Base-by-base conservation (phyloP, 2,329 filamentous ascomycete genomes). In the Tolypocladium inflatum region DNA sequence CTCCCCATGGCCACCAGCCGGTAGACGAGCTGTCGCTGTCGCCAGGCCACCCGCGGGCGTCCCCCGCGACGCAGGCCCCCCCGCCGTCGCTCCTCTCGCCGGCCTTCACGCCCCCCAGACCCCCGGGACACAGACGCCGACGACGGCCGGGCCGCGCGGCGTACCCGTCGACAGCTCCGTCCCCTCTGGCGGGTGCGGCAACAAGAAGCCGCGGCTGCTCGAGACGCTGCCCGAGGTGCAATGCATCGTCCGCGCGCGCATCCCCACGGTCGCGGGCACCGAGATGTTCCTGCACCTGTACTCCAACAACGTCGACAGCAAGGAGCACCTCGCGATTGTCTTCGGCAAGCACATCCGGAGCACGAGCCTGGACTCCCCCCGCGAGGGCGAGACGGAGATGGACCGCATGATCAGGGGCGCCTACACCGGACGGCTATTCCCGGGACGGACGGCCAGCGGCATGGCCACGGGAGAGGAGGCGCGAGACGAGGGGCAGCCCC, bases 241-340 rank as follows among this genome's bases (percentile, higher is more conserved):
- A 70, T 99, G 94, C 76, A 86, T 95, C 63, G 94, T 97, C 54
- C 88, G 94, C 64, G 94, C 94, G 21, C 87, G 94, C 57, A 99
- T 99, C 66, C 94, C 94, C 0, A 97, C 93, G 1, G 93, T 91
- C 2, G 85, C 83, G 0, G 93, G 93, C 4, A 89, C 91, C 13
- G 92, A 99, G 73, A 97, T 99, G 91, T 99, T 95, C 73, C 75
- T 99, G 55, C 93, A 99, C 69, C 79, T 97, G 0, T 99, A 99
- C 75, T 87, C 87, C 62, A 99, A 99, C 74, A 89, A 89, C 66
- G 85, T 90, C 8, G 94, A 99, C 72, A 90, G 87, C 63, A 99
- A 99, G 74, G 94, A 99, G 70, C 94, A 99, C 71, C 76, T 99
- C 55, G 94, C 94, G 21, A 97, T 99, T 68, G 94, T 99, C 0